These are phyloP conservation scores for Termitomyces sp. DNA, from an alignment of 768 basidiomycete species.

Conservation along the genomic window DNA sequence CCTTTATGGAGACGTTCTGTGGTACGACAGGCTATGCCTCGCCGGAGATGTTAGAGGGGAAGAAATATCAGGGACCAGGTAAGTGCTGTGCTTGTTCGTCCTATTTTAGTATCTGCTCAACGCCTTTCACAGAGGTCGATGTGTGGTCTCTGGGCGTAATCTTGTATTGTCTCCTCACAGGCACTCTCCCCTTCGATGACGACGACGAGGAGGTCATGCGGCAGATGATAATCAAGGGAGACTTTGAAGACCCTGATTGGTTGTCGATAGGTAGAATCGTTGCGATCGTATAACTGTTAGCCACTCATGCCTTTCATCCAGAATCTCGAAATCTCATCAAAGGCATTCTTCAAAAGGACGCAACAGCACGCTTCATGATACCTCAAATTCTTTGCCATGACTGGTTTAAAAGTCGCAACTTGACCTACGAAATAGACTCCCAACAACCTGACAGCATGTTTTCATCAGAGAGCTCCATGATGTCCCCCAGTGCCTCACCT, in stretches of 20 bases:
- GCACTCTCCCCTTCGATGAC: conserved; percentile 87
- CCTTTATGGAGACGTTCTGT: conserved; percentile 88
- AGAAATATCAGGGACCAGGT: conserved; percentile 91
- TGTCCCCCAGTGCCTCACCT: conserved; percentile 51
- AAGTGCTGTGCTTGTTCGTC: conserved; percentile 22
- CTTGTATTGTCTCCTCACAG: conserved; percentile 84
- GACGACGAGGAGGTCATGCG: conserved; percentile 86
- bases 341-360: conserved; percentile 74
- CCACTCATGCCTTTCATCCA: conserved; percentile 23
- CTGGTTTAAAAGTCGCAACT: conserved; percentile 66
- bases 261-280: conserved; percentile 68
- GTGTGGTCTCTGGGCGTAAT: conserved; percentile 95
- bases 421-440: conserved; percentile 29
- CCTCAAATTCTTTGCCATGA: conserved; percentile 81
- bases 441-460: conserved; percentile 26
- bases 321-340: conserved; percentile 85
- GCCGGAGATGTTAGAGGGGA: conserved; percentile 87
- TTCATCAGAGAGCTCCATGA: conserved; percentile 53
- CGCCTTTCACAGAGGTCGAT: conserved; percentile 72
- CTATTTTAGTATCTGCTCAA: conserved; percentile 9
- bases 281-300: neutral
- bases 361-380: conserved; percentile 70
- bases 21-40: conserved; percentile 93
- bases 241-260: conserved; percentile 93
- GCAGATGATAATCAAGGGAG: conserved; percentile 75